Percentiles rank a stretch among this genome's conserved stretches.
phyloP scores from a whole-genome alignment of 805 yeast genomes.

The Sugiyamaella valdiviana region DNA sequence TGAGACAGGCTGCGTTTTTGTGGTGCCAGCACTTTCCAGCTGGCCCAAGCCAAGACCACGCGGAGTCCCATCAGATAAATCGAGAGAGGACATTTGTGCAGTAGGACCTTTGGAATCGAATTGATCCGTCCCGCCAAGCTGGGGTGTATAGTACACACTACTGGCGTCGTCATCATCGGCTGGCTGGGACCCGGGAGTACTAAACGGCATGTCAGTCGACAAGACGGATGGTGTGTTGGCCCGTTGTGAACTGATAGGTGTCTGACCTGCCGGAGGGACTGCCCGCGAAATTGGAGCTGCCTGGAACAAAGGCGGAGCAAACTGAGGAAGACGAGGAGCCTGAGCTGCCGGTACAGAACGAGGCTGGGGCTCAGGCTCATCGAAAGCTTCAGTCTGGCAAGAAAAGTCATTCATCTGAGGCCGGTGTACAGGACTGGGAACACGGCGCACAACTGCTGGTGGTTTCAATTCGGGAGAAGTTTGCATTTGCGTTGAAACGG shows the following conservation, averaged over 20 bases:
- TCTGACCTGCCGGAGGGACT: background rate
- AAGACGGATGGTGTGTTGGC: constrained; percentile 1
- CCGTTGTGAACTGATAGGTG: constrained; percentile 4
- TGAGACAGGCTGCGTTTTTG: background rate
- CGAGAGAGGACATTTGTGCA: background rate
- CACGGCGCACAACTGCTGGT: background rate
- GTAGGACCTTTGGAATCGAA: background rate
- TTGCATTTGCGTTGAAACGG: background rate
- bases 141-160: constrained; percentile 18
- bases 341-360: background rate
- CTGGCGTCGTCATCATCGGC: constrained; percentile 10
- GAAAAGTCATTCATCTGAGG: background rate
- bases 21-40: too few relatives aligned
- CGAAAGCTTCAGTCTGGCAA: background rate
- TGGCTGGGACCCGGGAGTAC: background rate
- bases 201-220: background rate
- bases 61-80: background rate
- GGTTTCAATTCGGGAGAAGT: background rate
- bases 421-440: background rate
- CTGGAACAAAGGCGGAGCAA: background rate
- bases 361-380: background rate
- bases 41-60: background rate
- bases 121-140: background rate
- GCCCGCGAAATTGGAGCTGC: background rate
- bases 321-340: constrained; percentile 1